phyloP scores from a whole-genome alignment of 805 yeast genomes.

The Schwanniomyces sp. region DNA sequence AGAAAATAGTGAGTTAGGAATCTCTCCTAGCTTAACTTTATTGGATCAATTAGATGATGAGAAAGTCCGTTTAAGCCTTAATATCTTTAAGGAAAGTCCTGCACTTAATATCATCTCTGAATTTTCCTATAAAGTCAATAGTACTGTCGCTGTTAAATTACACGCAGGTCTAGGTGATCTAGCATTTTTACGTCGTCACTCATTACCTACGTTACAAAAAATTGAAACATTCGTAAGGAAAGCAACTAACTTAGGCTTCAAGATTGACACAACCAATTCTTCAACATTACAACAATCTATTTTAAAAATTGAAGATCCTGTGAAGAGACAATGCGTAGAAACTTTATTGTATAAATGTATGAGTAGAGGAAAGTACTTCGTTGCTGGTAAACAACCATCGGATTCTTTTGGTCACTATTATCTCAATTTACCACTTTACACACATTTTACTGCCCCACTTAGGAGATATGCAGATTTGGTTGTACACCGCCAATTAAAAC shows the following conservation, averaged over 20 bases:
- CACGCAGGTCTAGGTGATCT: constrained; percentile 75
- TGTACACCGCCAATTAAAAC: constrained; percentile 88
- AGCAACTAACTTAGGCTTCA: constrained; percentile 62
- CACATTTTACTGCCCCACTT: constrained; percentile 92
- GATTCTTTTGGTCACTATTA: constrained; percentile 78
- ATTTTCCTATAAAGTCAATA: constrained; percentile 75
- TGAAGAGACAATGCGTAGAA: constrained; percentile 71
- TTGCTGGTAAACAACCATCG: constrained; percentile 85
- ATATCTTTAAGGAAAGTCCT: constrained; percentile 62
- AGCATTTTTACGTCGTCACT: constrained; percentile 84
- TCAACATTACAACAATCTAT: constrained; percentile 73
- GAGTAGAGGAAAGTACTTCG: constrained; percentile 81
- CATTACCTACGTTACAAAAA: constrained; percentile 78
- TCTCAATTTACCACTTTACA: constrained; percentile 79
- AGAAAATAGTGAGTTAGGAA: constrained; percentile 47
- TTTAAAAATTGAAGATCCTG: constrained; percentile 58
- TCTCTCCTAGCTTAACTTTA: constrained; percentile 57
- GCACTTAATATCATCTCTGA: constrained; percentile 68
- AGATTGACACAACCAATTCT: constrained; percentile 72
- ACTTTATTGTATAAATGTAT: constrained; percentile 77
- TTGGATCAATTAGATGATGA: constrained; percentile 87
- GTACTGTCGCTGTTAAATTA: constrained; percentile 78
- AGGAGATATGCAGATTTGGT: constrained; percentile 89
- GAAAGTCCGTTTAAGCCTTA: constrained; percentile 66
- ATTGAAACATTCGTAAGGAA: constrained; percentile 76